Conservation (phyloP, 805 yeast genomes). For the Kodamaea laetipori region DNA sequence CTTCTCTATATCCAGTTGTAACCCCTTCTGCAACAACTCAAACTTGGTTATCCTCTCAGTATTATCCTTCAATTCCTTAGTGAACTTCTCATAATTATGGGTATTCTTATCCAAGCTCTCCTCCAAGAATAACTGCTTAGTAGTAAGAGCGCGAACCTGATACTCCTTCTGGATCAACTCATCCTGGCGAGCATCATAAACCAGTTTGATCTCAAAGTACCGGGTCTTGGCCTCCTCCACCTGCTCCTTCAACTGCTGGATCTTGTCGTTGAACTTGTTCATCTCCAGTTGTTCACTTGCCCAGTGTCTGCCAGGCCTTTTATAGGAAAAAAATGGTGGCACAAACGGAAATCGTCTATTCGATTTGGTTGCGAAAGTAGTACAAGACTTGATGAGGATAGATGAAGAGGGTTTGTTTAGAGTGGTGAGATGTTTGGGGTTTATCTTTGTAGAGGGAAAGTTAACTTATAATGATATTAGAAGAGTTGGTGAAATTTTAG, state of each 20-base stretch:
- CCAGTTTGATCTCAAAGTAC: conserved; percentile 18
- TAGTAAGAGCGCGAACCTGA: conserved; percentile 12
- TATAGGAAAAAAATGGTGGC: conserved; percentile 1
- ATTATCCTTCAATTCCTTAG: conserved; percentile 10
- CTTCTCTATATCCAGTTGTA: conserved; percentile 14
- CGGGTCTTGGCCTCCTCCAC: conserved; percentile 16
- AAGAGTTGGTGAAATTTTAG: too few species aligned
- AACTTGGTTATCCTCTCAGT: conserved; percentile 9
- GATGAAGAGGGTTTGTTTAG: too few species aligned
- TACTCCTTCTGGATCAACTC: conserved; percentile 20
- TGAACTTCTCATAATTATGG: conserved; percentile 3
- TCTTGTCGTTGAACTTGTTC: conserved; percentile 20
- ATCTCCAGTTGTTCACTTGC: conserved; percentile 10
- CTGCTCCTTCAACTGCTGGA: conserved; percentile 15
- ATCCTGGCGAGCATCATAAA: conserved; percentile 12
- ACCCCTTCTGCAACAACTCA: conserved; percentile 5
- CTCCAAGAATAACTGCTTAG: conserved; percentile 16
- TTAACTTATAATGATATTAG: too few species aligned
- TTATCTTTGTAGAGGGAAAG: too few species aligned
- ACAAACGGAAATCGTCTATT: neutral
- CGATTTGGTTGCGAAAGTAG: too few species aligned
- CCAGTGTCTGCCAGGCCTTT: neutral
- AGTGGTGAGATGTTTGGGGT: neutral
- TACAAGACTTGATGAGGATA: neutral
- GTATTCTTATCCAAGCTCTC: conserved; percentile 12